Base-by-base conservation (phyloP, 2,329 filamentous ascomycete species). In the Colletotrichum tofieldiae region DNA sequence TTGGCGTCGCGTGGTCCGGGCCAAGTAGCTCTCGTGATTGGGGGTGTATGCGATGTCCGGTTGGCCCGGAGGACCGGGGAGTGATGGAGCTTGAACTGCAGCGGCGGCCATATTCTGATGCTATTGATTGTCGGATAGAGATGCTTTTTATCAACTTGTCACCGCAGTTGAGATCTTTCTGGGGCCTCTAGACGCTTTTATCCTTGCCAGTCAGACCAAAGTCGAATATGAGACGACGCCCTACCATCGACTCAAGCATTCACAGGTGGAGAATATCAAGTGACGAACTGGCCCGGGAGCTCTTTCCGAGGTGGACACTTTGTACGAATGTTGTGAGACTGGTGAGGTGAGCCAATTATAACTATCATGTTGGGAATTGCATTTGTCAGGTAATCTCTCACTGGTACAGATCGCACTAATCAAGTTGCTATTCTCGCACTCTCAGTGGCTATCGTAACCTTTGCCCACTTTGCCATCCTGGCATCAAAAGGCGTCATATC, bases 21-120 rank as follows among this genome's bases (percentile, higher is more conserved):
- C 84, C 37, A 86, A 81, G 74, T 88, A 92, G 74, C 87, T 90
- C 41, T 85, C 82, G 54, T 82, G 81, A 72, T 90, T 82, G 0
- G 90, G 89, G 1, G 84, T 81, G 77, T 91, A 92, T 1, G 80
- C 80, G 67, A 91, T 92, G 74, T 91, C 89, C 0, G 90, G 89
- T 75, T 90, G 88, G 29, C 85, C 84, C 1, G 81, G 80, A 1
- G 82, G 83, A 2, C 69, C 65, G 14, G 65, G 4, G 5, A 32
- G 54, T 16, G 66, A 37, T 11, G 71, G 65, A 3, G 61, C 49
- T 58, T 75, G 73, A 26, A 74, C 64, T 54, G 71, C 73, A 58
- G 71, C 71, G 7, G 76, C 75, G 20, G 76, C 75, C 76, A 78
- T 77, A 78, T 14, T 73, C 73, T 45, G 16, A 23, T 35, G 11